phyloP scores from a whole-genome alignment of 768 basidiomycete species.

The Tricholoma furcatifolium region DNA sequence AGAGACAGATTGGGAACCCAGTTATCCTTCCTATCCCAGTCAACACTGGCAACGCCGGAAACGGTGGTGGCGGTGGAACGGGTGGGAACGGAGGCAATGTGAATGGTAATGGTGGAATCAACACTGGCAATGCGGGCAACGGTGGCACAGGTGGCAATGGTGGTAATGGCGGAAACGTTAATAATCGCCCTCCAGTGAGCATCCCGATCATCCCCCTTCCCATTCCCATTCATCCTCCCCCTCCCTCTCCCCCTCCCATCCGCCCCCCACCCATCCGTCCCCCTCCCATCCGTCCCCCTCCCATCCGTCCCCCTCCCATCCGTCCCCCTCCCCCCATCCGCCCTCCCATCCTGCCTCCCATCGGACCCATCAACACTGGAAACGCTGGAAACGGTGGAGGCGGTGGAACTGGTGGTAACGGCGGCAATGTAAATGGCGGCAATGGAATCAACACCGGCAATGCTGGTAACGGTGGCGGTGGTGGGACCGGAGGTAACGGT shows the following conservation, averaged over 20 bases:
- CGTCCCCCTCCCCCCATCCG: background rate
- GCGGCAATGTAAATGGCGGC: background rate
- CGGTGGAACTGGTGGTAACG: background rate
- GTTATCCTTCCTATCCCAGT: too few relatives aligned
- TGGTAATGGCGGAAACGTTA: background rate
- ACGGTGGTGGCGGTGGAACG: background rate
- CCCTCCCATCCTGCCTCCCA: background rate
- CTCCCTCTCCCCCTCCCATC: background rate
- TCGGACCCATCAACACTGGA: background rate
- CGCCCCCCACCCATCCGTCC: background rate
- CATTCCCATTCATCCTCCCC: background rate
- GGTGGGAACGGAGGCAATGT: background rate
- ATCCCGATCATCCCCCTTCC: background rate
- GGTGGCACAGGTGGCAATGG: background rate
- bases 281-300: background rate
- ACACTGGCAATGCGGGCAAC: background rate
- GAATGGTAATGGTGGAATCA: too few relatives aligned
- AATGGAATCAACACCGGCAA: background rate
- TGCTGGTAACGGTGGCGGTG: slow-evolving; percentile 2
- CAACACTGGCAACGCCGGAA: background rate
- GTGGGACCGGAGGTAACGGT: background rate
- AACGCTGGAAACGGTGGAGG: background rate
- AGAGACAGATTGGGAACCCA: background rate
- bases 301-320: background rate
- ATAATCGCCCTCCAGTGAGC: background rate